These are phyloP conservation scores for Arabidopsis hybrid DNA, from an alignment of 441 rosid species.

Conservation along the genomic window DNA sequence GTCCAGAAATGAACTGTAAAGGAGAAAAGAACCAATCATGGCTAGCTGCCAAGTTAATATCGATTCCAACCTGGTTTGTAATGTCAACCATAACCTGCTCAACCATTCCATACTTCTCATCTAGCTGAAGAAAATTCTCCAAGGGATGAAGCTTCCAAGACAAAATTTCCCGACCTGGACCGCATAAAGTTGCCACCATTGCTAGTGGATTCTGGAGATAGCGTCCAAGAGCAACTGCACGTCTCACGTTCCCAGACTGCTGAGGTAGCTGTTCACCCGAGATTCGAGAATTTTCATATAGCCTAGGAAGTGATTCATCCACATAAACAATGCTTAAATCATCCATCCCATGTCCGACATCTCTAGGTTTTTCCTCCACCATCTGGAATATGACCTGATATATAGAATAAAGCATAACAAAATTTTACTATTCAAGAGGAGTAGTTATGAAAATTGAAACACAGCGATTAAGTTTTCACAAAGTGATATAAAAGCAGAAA, in stretches of 20 bases:
- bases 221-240: conserved; percentile 98
- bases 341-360: conserved; percentile 97
- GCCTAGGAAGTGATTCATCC: conserved; percentile 90
- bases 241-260: conserved; percentile 85
- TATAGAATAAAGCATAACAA: conserved; percentile 17
- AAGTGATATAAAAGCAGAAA: conserved; percentile 21
- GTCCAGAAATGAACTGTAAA: conserved; percentile 91
- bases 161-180: conserved; percentile 90
- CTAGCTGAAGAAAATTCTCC: conserved; percentile 77
- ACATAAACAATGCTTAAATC: conserved; percentile 89
- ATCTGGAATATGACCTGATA: conserved; percentile 89
- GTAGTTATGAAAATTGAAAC: not conserved
- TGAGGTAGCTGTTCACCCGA: conserved; percentile 90
- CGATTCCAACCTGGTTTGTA: conserved; percentile 95
- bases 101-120: conserved; percentile 90
- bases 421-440: conserved; percentile 24
- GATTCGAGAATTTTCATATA: conserved; percentile 92
- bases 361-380: conserved; percentile 98
- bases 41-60: conserved; percentile 83
- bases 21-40: conserved; percentile 98
- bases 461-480: conserved; percentile 8
- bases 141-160: conserved; percentile 91
- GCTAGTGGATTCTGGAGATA: conserved; percentile 97
- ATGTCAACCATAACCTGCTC: conserved; percentile 95
- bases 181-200: conserved; percentile 89